Evolutionary conservation across 2,329 filamentous ascomycete genomes (phyloP), one percentile per base, ranked within the genome.

Genomic region (Huntiella savannae): DNA sequence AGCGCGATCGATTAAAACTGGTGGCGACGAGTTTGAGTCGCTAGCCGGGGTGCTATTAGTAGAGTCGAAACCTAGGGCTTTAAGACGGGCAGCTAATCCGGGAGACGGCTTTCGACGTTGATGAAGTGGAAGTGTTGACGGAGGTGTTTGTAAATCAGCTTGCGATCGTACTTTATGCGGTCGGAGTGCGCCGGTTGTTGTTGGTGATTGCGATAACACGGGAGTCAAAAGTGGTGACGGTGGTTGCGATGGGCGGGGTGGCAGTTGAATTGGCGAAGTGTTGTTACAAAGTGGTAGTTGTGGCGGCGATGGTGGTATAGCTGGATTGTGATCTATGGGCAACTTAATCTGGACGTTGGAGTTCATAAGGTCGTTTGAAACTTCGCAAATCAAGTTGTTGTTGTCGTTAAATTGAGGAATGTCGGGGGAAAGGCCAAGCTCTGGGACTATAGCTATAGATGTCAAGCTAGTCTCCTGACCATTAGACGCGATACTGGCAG

Each of bases 81-180:
- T 77, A 47, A 79, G 67, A 56, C 75, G 72, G 50, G 74, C 75
- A 53, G 75, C 75, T 44, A 79, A 63, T 35, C 75, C 75, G 36
- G 75, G 75, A 8, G 75, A 77, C 1, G 75, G 71, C 57, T 75
- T 77, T 54, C 75, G 72, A 43, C 59, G 56, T 47, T 61, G 56
- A 41, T 52, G 51, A 22, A 52, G 59, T 57, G 43, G 54, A 52
- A 41, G 44, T 15, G 44, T 40, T 37, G 47, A 55, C 49, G 47
- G 54, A 50, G 48, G 58, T 38, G 50, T 58, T 48, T 51, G 50
- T 50, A 53, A 48, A 16, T 56, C 51, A 28, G 49, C 48, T 40
- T 50, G 48, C 40, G 50, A 48, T 22, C 54, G 42, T 38, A 28
- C 22, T 28, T 28, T 28, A 28, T 28, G 7, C 22, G 22, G 22